Base-by-base conservation (phyloP, 78 protist species). In the Acrasis kona region DNA sequence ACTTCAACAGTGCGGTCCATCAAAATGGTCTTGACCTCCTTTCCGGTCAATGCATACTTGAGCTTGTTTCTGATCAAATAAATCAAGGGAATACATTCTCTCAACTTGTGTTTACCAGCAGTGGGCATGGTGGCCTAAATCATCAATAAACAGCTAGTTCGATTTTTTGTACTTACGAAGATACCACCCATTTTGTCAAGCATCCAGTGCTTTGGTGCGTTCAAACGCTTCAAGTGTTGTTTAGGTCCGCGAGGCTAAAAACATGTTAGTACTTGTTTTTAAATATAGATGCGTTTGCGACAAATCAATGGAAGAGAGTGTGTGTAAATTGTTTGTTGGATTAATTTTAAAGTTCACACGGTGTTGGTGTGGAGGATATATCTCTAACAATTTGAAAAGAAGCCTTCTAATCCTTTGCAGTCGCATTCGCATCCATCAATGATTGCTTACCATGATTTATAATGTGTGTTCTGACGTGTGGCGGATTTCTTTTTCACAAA, bases 141-240 rank as follows among this genome's bases (percentile, higher is more conserved):
- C 83, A 71, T 70, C 10, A 70, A 6, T 74, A 5, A 34, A 74
- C 30, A 34, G 31, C 10, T 72, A 39, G 28, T 30, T 40, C 72
- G 28, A 28, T 19, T 64, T 39, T 72, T 41, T 77, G 77, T 64
- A 87, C 97, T n/a, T n/a, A n/a, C n/a, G 58, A 30, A 96, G 61
- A 76, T 81, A 34, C 98, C 99, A 70, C 95, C 77, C 64, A 98
- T 86, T 89, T 98, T 98, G 93, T 87, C 93, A 40, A 98, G 89
- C 98, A 96, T 94, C 99, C 99, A 96, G 84, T 95, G 96, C 72
- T 61, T 66, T 77, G 99, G 99, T 69, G 99, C 99, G 68, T 70
- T 42, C 57, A 97, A 78, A 74, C 99, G 93, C 93, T 97, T 97
- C 65, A 97, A 65, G 86, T 95, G 98, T 83, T 92, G 85, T 93